Evolutionary conservation across 2,329 filamentous ascomycete genomes (phyloP).

Genomic region (Claviceps maximensis): DNA sequence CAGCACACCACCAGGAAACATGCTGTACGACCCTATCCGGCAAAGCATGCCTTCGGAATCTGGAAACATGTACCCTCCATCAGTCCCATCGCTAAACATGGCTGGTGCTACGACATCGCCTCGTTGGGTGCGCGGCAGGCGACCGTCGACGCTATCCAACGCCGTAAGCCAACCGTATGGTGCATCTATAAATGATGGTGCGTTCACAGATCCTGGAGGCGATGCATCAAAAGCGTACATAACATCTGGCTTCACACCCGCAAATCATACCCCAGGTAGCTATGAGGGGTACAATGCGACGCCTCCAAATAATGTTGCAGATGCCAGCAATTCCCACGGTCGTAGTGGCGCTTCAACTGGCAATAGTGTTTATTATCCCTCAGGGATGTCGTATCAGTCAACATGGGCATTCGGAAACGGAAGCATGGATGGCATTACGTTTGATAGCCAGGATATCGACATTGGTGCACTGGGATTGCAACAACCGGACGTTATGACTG

Average conservation of each 20-base stretch:
- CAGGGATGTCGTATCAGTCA: constrained; percentile 16
- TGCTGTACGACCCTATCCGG: constrained; percentile 47
- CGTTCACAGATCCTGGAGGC: constrained; percentile 11
- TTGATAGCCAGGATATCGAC: constrained; percentile 66
- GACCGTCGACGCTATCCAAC: constrained; percentile 12
- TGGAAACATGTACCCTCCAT: constrained; percentile 32
- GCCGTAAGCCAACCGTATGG: constrained; percentile 11
- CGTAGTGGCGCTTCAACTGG: neutral
- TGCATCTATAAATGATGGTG: constrained; percentile 18
- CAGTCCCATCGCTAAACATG: constrained; percentile 35
- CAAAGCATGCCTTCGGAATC: constrained; percentile 36
- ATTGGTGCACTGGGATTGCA: constrained; percentile 49
- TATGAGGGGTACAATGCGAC: constrained; percentile 32
- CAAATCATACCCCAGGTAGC: constrained; percentile 27
- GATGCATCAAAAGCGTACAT: constrained; percentile 22
- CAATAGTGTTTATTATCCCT: constrained; percentile 15
- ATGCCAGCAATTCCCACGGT: constrained; percentile 9
- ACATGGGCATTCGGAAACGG: constrained; percentile 19
- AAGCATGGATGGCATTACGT: constrained; percentile 45
- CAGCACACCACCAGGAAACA: constrained; percentile 40
- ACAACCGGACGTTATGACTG: constrained; percentile 51
- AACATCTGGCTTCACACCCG: constrained; percentile 24
- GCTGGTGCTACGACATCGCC: constrained; percentile 35
- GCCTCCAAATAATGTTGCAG: constrained; percentile 27
- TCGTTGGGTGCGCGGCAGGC: constrained; percentile 15